These are phyloP conservation scores for Bipolaris bicolor DNA, from an alignment of 2,329 filamentous ascomycete genomes.

Conservation along the genomic window DNA sequence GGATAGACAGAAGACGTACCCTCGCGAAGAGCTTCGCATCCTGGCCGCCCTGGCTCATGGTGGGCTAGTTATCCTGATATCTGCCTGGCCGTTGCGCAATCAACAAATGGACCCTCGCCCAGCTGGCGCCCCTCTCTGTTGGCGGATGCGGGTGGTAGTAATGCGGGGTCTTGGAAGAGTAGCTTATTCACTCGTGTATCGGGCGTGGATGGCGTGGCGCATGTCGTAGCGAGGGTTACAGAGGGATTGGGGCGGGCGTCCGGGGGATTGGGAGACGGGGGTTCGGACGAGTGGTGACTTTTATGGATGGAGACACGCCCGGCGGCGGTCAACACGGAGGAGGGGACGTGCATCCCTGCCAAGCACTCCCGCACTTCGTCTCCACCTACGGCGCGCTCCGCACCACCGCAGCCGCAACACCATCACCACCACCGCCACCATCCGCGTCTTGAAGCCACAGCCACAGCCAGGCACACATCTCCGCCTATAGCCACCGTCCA, in stretches of 20 bases:
- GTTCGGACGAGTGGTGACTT: conserved; percentile 20
- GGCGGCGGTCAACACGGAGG: conserved; percentile 30
- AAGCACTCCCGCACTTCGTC: conserved; percentile 14
- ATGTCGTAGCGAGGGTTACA: conserved; percentile 20
- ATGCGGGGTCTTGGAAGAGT: conserved; percentile 17
- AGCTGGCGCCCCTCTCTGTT: conserved; percentile 36
- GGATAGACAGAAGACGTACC: conserved; percentile 65
- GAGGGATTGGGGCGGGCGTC: not conserved
- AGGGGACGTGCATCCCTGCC: conserved; percentile 34
- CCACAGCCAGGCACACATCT: not conserved
- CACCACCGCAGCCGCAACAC: conserved; percentile 8
- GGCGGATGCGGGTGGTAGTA: conserved; percentile 9
- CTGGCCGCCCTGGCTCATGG: conserved; percentile 74
- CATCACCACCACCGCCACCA: not conserved
- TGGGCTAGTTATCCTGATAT: conserved; percentile 40
- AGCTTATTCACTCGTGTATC: conserved; percentile 18
- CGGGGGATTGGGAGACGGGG: conserved; percentile 2
- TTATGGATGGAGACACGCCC: conserved; percentile 10
- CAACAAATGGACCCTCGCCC: conserved; percentile 31
- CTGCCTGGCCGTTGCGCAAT: conserved; percentile 35
- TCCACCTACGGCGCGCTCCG: conserved; percentile 3
- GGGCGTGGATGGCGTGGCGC: conserved; percentile 21
- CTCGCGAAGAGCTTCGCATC: conserved; percentile 99
- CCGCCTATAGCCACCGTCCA: not conserved
- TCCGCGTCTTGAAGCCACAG: not conserved